Evolutionary conservation across 208 protist genomes (phyloP).

Genomic region (Phytomonas sp.): DNA sequence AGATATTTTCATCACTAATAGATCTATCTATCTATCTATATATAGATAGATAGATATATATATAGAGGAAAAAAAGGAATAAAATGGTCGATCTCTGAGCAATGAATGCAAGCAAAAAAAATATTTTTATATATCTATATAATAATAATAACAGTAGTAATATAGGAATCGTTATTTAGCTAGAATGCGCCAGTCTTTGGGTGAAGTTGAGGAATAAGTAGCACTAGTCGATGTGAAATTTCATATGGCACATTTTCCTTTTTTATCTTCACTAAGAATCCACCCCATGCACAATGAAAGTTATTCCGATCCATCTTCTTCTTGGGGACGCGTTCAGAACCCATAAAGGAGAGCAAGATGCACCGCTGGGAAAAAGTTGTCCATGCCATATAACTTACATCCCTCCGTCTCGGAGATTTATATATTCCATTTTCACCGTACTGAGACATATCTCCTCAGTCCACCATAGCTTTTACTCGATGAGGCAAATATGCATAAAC

Average conservation of each 20-base stretch:
- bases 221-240: neutral
- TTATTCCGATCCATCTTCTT: neutral
- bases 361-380: neutral
- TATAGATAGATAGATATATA: slow-evolving; percentile 4
- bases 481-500: neutral
- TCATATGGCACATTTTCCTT: neutral
- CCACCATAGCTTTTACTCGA: neutral
- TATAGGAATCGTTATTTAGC: neutral
- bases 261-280: neutral
- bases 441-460: no score
- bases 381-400: neutral
- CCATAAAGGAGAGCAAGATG: neutral
- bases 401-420: neutral
- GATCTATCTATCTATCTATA: neutral
- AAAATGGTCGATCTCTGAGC: neutral
- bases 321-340: neutral
- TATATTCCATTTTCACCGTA: no score
- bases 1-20: neutral
- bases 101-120: neutral
- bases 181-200: neutral
- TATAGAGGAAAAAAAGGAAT: neutral
- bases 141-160: neutral
- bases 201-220: neutral
- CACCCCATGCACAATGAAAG: neutral
- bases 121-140: neutral